Evolutionary conservation across 2,329 filamentous ascomycete species (phyloP), one percentile per base, ranked within the genome.

Genomic region (Neodidymelliopsis sp.): DNA sequence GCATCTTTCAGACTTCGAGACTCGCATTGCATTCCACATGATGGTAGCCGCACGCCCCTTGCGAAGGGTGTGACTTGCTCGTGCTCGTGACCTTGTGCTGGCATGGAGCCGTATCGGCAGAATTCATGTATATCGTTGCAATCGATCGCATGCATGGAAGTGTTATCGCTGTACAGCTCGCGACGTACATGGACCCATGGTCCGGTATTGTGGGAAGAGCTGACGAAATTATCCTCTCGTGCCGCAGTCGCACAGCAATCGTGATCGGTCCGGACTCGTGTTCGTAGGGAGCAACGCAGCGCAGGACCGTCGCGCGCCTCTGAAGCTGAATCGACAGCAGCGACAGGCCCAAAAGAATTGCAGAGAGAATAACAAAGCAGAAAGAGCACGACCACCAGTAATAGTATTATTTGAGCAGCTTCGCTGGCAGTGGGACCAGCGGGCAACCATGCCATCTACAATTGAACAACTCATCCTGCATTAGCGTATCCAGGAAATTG

Each of bases 391-490:
- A 31, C 40, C 23, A 35, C 23, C 49, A 52, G 51, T 49, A 41
- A 40, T 49, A 57, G 51, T 61, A 67, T 64, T 65, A 63, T 66
- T 66, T 63, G 55, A 56, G 54, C 49, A 59, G 50, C 47, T 49
- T 44, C 43, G 59, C 54, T 58, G 54, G 54, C 57, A 60, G 57
- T 56, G 59, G 59, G 55, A 60, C 53, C 60, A 49, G 54, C 55
- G 55, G 44, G 48, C 56, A 54, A 59, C 59, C 56, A 59, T 59
- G 56, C 56, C 60, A 53, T 55, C 49, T 57, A 58, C 64, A 65
- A 62, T 68, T 66, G 66, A 63, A 69, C 68, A 71, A 67, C 66
- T 68, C 69, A 71, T 68, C 64, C 53, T 67, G 66, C 69, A 70
- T 71, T 71, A 71, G 69, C 66, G 66, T 46, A 60, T 36, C 60